Evolutionary conservation across 2,329 filamentous ascomycete species (phyloP), one percentile per base, ranked within the genome.

Genomic region (Monascus ruber): DNA sequence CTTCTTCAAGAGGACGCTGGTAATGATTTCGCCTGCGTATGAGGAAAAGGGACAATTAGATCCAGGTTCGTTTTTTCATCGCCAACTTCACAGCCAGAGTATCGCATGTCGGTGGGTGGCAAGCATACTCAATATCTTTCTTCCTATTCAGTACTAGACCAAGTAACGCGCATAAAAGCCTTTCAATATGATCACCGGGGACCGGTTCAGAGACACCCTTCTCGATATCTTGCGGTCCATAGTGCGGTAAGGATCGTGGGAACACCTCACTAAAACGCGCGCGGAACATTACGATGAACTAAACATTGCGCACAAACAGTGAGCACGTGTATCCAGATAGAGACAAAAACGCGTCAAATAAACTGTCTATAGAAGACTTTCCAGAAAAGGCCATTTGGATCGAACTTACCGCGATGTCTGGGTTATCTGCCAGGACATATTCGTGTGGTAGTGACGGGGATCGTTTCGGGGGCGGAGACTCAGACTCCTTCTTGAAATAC

Each of bases 221-320:
- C 65, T 98, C 91, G 44, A 98, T 77, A 63, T 98, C 93, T 65
- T 98, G 89, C 8, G 91, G 91, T 24, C 91, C 91, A 50, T 94
- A 86, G 59, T 94, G 85, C 48, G 85, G 74, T 29, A 94, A 73
- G 27, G 86, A 91, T 63, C 87, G 83, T 35, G 88, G 83, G 50
- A 98, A 91, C 44, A 79, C 83, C 44, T 94, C 87, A 65, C 76
- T 80, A 64, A 98, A 96, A 56, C 91, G 85, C 63, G 84, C 83
- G 62, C 89, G 80, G 66, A 96, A 98, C 85, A 94, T 95, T 50
- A 96, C 86, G 63, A 98, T 85, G 66, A 98, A 95, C 86, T 95
- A 56, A 40, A 34, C 35, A 40, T 50, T 54, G 54, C 55, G 50
- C 10, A 10, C 28, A 10, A 54, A 47, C 42, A 40, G 50, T 63